These are phyloP conservation scores for Cladorrhinum sp. DNA, from an alignment of 2,329 filamentous ascomycete genomes.

Conservation along the genomic window DNA sequence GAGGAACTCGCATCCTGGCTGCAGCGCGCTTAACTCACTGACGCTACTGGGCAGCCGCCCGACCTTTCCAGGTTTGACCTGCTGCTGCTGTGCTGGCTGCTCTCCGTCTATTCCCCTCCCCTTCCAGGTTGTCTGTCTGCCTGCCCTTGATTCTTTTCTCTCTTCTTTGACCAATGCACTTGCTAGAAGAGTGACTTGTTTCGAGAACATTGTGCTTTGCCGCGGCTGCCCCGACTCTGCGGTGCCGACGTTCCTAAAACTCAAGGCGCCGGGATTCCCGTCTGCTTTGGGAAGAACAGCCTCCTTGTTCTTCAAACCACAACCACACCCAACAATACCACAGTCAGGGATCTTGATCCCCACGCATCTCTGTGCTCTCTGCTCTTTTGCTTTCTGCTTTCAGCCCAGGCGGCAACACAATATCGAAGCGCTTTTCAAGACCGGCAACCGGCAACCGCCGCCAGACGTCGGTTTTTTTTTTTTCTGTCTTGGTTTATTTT, in stretches of 20 bases:
- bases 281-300: background rate
- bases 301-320: background rate
- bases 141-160: background rate
- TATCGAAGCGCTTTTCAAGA: conserved; percentile 13
- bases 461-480: background rate
- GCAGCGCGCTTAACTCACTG: conserved; percentile 20
- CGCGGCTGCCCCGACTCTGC: background rate
- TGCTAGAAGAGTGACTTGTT: background rate
- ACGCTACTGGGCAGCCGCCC: background rate
- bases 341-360: background rate
- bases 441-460: background rate
- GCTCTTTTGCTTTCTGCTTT: background rate
- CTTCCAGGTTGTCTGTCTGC: background rate
- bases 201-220: background rate
- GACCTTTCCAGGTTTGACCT: background rate
- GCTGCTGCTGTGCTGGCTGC: background rate
- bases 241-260: background rate
- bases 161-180: background rate
- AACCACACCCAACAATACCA: background rate
- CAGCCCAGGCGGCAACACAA: conserved; percentile 1
- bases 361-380: background rate
- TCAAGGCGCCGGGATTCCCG: background rate
- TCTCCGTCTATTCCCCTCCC: background rate
- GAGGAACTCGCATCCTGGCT: conserved; percentile 11
- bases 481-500: background rate